Base-by-base conservation (phyloP, 2,329 filamentous ascomycete species). In the Exophiala spinifera region DNA sequence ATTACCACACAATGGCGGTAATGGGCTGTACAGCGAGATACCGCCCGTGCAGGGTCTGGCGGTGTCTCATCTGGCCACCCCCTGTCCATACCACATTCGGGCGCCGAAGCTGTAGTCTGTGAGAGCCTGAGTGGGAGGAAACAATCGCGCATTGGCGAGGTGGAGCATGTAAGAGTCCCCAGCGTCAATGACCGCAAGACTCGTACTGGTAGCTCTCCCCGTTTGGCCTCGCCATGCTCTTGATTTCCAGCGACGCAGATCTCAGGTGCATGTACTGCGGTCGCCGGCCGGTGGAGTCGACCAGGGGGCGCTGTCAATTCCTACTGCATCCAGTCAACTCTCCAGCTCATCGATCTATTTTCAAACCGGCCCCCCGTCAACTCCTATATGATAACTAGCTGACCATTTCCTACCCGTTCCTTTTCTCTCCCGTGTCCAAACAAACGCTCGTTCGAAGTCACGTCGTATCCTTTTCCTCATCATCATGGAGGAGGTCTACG, bases 401-500 rank as follows among this genome's bases (percentile, higher is more conserved):
- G 56, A 54, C 50, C 47, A 53, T 44, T 25, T 52, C 59, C 56
- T 49, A 47, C 50, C 48, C 53, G 28, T 45, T 49, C 46, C 34
- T 25, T 33, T 58, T 49, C 47, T 57, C 46, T 43, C 48, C 51
- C 40, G 40, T 34, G 51, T 46, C 10, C 8, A 54, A 57, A 60
- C 56, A 53, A 59, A 59, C 59, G 51, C 57, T 60, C 56, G 59
- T 57, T 58, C 20, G 58, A 61, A 59, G 53, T 42, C 57, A n/a
- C 57, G 61, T 61, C 56, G 53, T 55, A 53, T 34, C 7, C 36
- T 55, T 43, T 56, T 51, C 49, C 51, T 48, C 50, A 51, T 46
- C 55, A 61, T 33, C 49, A 65, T 65, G 63, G 63, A 64, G 63
- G 62, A 64, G 57, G 67, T 74, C 61, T 74, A 74, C 67, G 68